A percentile compares a stretch with the other conserved stretches of the same genome.
These are phyloP conservation scores for Serpula lacrymans DNA, from an alignment of 768 basidiomycete species.

Conservation along the genomic window DNA sequence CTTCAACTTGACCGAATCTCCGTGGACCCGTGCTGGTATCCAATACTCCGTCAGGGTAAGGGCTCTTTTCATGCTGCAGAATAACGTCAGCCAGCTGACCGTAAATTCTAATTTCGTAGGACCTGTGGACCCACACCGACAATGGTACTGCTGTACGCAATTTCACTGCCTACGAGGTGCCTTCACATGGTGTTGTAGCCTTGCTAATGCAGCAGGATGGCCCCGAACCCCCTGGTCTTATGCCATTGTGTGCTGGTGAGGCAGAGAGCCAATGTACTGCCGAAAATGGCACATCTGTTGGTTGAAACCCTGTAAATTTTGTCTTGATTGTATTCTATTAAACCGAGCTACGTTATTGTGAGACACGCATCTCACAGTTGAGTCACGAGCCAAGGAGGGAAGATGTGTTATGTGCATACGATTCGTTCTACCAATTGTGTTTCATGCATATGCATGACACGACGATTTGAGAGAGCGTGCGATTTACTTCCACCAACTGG, in stretches of 20 bases:
- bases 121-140: conserved; percentile 68
- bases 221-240: conserved; percentile 57
- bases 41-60: conserved; percentile 59
- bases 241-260: conserved; percentile 48
- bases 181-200: conserved; percentile 64
- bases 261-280: conserved; percentile 51
- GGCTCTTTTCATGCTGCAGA: conserved; percentile 14
- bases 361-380: too few species aligned
- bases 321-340: too few species aligned
- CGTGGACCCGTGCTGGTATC: conserved; percentile 64
- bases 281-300: conserved; percentile 65
- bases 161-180: conserved; percentile 45
- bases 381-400: too few species aligned
- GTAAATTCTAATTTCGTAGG: conserved; percentile 32
- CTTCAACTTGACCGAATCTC: conserved; percentile 65
- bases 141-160: conserved; percentile 64
- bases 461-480: too few species aligned
- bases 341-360: too few species aligned
- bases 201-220: conserved; percentile 63
- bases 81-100: not conserved
- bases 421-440: too few species aligned
- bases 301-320: too few species aligned
- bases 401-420: too few species aligned
- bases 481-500: too few species aligned
- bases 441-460: too few species aligned